Evolutionary conservation across 176 grass and related monocot species (phyloP), one percentile per base, ranked within the genome.

Genomic region (Tillandsia leiboldiana): DNA sequence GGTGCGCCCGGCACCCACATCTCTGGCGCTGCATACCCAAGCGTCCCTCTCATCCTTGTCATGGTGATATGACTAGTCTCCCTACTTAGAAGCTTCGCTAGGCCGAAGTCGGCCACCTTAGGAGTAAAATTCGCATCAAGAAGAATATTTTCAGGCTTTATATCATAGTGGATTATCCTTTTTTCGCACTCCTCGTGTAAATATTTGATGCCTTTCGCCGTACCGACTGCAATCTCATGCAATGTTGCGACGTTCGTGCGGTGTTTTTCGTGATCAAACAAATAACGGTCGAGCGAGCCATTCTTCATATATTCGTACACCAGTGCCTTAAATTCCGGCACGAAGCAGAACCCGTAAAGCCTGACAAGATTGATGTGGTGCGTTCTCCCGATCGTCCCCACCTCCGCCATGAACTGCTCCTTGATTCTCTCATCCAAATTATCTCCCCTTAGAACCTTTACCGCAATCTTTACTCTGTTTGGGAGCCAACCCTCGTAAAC

Each of bases 351-450:
- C 26, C 90, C 80, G 10, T 93, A 83, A 49, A 93, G 90, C 63
- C 83, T 79, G 1, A 92, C 80, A 47, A 92, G 83, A 71, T 92
- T 84, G 48, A 92, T 77, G 69, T 86, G 89, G 80, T 85, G 83
- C 3, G 90, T 93, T 14, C 87, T 65, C 1, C 91, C 86, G 11
- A 78, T 63, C 22, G 90, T 88, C 12, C 65, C 85, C 10, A 92
- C 79, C 77, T 92, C 85, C 48, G 86, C 90, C 86, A 93, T 85
- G 80, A 95, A 90, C 65, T 51, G 78, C n/a, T 95, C 87, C 63
- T 95, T 65, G n/a, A 72, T 75, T 57, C 68, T 73, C 20, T 20
- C 20, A 20, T 20, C 20, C 20, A 20, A 20, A 20, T 20, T 20
- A 20, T 20, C 20, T 20, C 20, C 20, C 20, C 20, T 20, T 0